Conservation (phyloP, 2,329 filamentous ascomycete species). For the Tolypocladium capitatum region DNA sequence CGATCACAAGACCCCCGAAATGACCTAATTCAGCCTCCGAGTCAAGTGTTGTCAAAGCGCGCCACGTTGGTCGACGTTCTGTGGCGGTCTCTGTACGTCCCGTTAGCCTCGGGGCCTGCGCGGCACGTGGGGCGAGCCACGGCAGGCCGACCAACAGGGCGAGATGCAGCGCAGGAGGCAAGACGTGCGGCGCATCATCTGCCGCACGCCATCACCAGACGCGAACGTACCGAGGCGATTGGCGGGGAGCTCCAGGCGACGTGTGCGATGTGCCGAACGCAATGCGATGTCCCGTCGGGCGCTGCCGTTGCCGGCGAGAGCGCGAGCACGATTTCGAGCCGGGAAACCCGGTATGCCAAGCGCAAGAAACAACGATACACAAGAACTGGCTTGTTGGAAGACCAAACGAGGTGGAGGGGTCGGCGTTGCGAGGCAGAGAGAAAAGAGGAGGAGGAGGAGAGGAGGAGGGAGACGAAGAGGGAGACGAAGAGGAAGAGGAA, state of each 20-base stretch:
- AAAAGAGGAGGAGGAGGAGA: no score
- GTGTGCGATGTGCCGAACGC: neutral
- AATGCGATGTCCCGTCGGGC: neutral
- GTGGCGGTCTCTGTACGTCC: neutral
- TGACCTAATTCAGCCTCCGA: neutral
- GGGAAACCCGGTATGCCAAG: no score
- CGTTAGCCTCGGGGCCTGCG: neutral
- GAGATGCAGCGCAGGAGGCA: neutral
- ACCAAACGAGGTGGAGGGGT: neutral
- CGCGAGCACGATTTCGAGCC: neutral
- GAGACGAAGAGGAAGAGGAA: neutral
- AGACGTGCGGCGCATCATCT: neutral
- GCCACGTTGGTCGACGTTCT: neutral
- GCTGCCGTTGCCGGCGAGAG: neutral
- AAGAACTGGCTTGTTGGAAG: neutral
- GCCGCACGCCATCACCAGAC: neutral
- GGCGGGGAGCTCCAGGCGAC: neutral
- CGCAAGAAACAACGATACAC: neutral
- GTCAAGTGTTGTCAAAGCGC: conserved; percentile 1
- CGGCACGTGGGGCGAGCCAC: neutral
- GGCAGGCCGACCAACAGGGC: neutral
- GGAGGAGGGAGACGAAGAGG: neutral
- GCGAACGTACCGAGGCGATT: neutral
- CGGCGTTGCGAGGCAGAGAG: neutral
- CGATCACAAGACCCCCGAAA: conserved; percentile 1